A percentile compares a stretch with the other conserved stretches of the same genome.
phyloP scores from a whole-genome alignment of 2,329 filamentous ascomycete genomes.

The Colletotrichum endophyticum region DNA sequence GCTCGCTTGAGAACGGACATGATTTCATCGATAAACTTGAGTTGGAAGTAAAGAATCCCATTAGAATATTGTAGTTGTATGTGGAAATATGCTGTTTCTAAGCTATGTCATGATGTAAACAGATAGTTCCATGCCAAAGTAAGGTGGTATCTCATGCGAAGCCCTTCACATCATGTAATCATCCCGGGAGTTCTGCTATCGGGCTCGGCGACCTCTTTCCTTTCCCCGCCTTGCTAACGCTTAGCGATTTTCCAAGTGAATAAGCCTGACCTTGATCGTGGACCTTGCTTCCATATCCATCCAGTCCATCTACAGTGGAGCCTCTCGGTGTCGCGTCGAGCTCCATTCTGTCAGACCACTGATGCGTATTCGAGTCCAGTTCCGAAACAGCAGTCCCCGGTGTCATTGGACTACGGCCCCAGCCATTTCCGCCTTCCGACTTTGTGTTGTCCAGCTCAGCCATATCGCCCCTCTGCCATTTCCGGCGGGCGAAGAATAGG shows the following conservation, averaged over 20 bases:
- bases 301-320: background rate
- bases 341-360: conserved; percentile 26
- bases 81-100: background rate
- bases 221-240: background rate
- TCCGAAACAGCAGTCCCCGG: conserved; percentile 15
- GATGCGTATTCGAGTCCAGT: conserved; percentile 23
- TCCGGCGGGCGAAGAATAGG: conserved; percentile 24
- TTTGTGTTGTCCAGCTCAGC: background rate
- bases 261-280: background rate
- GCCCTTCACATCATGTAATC: background rate
- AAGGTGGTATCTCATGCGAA: background rate
- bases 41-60: background rate
- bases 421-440: background rate
- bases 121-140: background rate
- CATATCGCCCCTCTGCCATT: background rate
- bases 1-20: too few relatives aligned
- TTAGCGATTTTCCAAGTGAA: background rate
- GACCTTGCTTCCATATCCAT: background rate
- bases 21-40: background rate
- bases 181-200: conserved; percentile 24
- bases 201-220: background rate
- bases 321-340: conserved; percentile 4
- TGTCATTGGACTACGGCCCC: background rate
- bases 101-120: background rate
- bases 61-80: background rate